Evolutionary conservation across 805 yeast species (phyloP), one percentile per base, ranked within the genome.

Genomic region (Teunomyces aglyptinius): DNA sequence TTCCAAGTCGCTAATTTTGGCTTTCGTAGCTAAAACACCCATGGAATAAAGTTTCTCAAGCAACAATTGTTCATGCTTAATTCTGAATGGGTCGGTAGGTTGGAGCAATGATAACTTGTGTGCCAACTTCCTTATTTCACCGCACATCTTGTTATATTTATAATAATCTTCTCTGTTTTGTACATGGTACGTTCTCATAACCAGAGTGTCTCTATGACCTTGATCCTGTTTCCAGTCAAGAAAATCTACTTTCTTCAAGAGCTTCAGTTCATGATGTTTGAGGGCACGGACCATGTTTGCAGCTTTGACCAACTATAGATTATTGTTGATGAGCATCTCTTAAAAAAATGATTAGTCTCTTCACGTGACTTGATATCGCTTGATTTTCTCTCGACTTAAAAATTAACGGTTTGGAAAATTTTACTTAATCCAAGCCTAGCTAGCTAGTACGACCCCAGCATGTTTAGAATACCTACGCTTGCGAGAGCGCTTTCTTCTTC

Each of bases 141-240:
- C 99, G 66, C 97, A 90, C 43, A 94, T 80, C 59, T 82, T 85
- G 72, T 94, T 94, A 68, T 94, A 94, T 63, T 89, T 89, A 65
- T 87, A 95, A 64, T 94, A 94, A 65, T 94, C 99, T 64, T 90
- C 97, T 64, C 99, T 81, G 64, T 91, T 87, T 63, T 90, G 96
- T 39, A 94, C 79, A 64, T 92, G 97, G 67, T 91, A 94, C 45
- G 88, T 85, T 57, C 95, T 79, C 96, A 94, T 94, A 28, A 94
- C 96, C 66, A 88, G 92, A n/a, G 96, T 84, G 57, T 92, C 99
- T 56, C 99, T 76, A 66, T 94, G 99, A 26, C 92, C 89, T 46
- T 86, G 84, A 64, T 94, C 99, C 59, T 89, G 96, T 66, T 94
- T 94, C 97, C 98, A 94, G 66, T 94, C 95, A 43, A 89, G 86